Percentiles rank a stretch among this genome's conserved stretches.
These are phyloP conservation scores for Besnoitia besnoiti DNA, from an alignment of 169 alveolate genomes.

Conservation along the genomic window DNA sequence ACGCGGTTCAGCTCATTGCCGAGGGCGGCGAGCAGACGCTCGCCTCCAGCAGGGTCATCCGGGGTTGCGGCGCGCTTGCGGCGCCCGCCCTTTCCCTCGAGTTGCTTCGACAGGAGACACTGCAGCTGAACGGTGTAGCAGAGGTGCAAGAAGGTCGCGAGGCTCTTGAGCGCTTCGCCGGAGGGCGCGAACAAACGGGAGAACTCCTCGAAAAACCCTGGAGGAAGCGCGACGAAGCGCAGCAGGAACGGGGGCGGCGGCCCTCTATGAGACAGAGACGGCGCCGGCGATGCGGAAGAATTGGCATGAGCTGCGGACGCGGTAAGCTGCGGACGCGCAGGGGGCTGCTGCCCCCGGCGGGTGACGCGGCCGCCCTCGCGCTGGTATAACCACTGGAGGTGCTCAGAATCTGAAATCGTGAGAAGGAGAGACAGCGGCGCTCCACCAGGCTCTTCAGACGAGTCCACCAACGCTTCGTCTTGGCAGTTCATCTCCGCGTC, in stretches of 20 bases:
- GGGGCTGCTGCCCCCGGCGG: too few relatives aligned
- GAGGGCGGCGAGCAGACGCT: not conserved
- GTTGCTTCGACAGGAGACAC: not conserved
- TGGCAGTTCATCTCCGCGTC: not conserved
- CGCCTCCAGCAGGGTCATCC: not conserved
- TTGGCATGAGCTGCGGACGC: too few relatives aligned
- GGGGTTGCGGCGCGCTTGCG: not conserved
- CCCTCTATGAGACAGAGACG: not conserved
- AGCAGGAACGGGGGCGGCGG: not conserved
- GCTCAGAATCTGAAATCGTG: not conserved
- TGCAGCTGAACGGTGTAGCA: not conserved
- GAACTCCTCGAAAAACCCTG: constrained; percentile 30
- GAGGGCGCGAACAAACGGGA: constrained; percentile 33
- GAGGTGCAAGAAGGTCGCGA: constrained; percentile 24
- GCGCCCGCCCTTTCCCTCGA: not conserved
- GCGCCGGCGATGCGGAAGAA: too few relatives aligned
- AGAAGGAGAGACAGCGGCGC: not conserved
- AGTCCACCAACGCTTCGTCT: not conserved
- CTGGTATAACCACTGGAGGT: not conserved
- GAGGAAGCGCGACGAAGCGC: constrained; percentile 51
- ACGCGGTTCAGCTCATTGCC: not conserved
- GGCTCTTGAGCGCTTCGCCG: not conserved
- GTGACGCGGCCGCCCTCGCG: not conserved
- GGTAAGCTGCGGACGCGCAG: too few relatives aligned
- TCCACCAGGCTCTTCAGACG: not conserved